Base-by-base conservation (phyloP, 2,329 filamentous ascomycete species). In the Fusarium transvaalense region DNA sequence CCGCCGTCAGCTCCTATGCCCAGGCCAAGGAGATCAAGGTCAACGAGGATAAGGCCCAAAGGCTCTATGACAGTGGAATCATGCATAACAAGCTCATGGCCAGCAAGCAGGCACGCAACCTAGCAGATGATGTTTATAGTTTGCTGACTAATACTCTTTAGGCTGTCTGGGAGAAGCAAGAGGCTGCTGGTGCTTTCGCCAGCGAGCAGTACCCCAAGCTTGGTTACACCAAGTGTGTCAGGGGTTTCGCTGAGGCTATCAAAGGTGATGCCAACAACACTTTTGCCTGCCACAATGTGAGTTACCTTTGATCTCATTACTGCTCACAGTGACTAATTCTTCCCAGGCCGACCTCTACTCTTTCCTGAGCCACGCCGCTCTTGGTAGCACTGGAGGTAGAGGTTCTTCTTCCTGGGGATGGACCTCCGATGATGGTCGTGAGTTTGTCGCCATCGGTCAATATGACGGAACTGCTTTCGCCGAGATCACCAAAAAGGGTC, bases 351-450 rank as follows among this genome's bases (percentile, higher is more conserved):
- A 88, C 66, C 80, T 87, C 4, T 84, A 86, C 71, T 83, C 86
- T 69, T 88, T 89, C 76, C 76, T 85, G 43, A 82, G 81, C 38
- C 86, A 89, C 69, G 80, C 82, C 5, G 81, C 82, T 29, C 81
- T 89, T 3, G 86, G 86, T 8, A 85, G 83, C 66, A 66, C 68
- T 42, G 72, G 64, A 5, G 78, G 76, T 6, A 58, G 73, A 37
- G 80, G 80, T 1, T 78, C 80, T 0, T 80, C 78, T 1, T 81
- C 79, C 0, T 84, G 81, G 82, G 84, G 84, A n/a, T 78, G 76
- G 84, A 84, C 83, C 1, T 82, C 80, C 4, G 75, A 78, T 4
- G 77, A 82, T 25, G 84, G 83, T 17, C 81, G 83, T 5, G 83
- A 86, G 69, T 84, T 85, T 47, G 81, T 78, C n/a, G 79, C 81